Evolutionary conservation across 768 basidiomycete species (phyloP).

Genomic region (Antrodiella citrinella): DNA sequence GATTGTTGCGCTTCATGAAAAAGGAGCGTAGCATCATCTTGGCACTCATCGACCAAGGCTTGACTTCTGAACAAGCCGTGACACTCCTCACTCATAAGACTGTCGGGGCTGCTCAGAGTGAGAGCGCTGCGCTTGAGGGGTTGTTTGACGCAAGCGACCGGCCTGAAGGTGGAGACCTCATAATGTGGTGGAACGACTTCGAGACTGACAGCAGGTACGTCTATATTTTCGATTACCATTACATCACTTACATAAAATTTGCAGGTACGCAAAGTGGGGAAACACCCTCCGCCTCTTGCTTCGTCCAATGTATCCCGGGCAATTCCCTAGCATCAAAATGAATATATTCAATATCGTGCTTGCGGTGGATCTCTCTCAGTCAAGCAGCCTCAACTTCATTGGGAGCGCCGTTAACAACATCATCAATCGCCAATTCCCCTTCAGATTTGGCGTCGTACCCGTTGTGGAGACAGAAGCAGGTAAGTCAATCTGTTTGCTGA

Average conservation of each 20-base stretch:
- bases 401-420: constrained; percentile 56
- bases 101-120: constrained; percentile 45
- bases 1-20: constrained; percentile 62
- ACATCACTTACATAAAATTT: neutral
- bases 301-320: constrained; percentile 72
- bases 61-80: constrained; percentile 59
- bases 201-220: constrained; percentile 68
- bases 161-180: constrained; percentile 61
- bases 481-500: too few species aligned
- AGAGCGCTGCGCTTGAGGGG: constrained; percentile 48
- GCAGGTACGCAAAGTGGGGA: constrained; percentile 17
- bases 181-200: constrained; percentile 89
- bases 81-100: constrained; percentile 60
- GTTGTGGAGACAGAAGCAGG: constrained; percentile 44
- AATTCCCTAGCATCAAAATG: constrained; percentile 60
- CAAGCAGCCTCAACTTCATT: constrained; percentile 53
- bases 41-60: constrained; percentile 52
- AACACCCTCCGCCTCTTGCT: constrained; percentile 39
- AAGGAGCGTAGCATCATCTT: constrained; percentile 60
- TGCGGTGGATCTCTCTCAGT: constrained; percentile 69
- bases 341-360: constrained; percentile 85
- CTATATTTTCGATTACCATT: constrained; percentile 5
- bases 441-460: constrained; percentile 85
- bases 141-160: constrained; percentile 91
- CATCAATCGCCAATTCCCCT: constrained; percentile 64